Conservation (phyloP, 2,329 filamentous ascomycete species). For the Xylaria sp. region DNA sequence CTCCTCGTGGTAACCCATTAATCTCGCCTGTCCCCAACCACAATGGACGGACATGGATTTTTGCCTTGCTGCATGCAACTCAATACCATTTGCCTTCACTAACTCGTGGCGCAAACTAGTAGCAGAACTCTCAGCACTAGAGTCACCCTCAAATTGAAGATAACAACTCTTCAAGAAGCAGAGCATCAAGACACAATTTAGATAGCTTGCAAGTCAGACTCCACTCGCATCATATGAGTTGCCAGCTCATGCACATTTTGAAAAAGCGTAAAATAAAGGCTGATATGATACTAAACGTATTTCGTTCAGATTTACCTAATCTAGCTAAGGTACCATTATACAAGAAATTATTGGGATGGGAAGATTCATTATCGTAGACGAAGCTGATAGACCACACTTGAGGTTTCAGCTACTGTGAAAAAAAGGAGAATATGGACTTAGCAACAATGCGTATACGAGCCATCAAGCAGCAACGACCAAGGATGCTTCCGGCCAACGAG, state of each 20-base stretch:
- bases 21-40: too few relatives aligned
- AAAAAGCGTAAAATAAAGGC: background rate
- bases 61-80: too few relatives aligned
- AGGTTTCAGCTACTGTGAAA: background rate
- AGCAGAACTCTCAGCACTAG: too few relatives aligned
- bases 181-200: background rate
- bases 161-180: background rate
- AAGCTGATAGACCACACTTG: conserved; percentile 22
- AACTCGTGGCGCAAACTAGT: too few relatives aligned
- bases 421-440: background rate
- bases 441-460: background rate
- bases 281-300: background rate
- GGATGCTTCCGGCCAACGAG: background rate
- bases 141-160: too few relatives aligned
- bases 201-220: background rate
- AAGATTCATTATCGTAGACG: background rate
- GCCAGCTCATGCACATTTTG: background rate
- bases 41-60: too few relatives aligned
- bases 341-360: background rate
- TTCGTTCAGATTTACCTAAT: background rate
- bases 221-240: background rate
- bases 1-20: too few relatives aligned
- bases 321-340: background rate
- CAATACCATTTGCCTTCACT: too few relatives aligned
- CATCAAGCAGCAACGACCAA: background rate